A percentile compares a stretch with the other conserved stretches of the same genome.
Evolutionary conservation across 2,329 filamentous ascomycete species (phyloP).

Genomic region (Phialophora expanda): DNA sequence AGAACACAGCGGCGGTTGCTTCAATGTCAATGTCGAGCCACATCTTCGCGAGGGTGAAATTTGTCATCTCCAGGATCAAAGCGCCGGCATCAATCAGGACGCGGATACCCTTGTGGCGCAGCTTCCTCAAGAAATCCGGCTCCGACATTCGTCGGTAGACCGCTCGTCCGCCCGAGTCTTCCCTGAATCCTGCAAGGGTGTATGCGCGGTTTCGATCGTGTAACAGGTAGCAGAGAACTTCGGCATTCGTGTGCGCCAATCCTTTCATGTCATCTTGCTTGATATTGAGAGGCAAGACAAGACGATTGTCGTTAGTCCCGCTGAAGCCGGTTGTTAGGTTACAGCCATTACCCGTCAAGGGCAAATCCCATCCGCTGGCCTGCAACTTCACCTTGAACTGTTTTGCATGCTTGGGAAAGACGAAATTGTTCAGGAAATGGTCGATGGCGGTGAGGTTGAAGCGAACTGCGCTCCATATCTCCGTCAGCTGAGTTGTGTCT

Average conservation of each 20-base stretch:
- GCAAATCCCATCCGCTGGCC: constrained; percentile 68
- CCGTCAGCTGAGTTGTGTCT: constrained; percentile 56
- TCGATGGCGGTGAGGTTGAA: constrained; percentile 63
- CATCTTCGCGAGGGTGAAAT: constrained; percentile 56
- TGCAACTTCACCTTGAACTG: constrained; percentile 69
- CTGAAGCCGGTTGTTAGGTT: constrained; percentile 66
- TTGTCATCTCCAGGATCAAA: constrained; percentile 68
- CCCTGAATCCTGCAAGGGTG: constrained; percentile 15
- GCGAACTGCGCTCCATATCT: constrained; percentile 61
- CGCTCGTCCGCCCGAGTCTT: not conserved
- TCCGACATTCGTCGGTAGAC: constrained; percentile 19
- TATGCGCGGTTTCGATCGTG: constrained; percentile 37
- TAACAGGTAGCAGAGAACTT: constrained; percentile 66
- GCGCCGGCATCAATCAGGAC: constrained; percentile 75
- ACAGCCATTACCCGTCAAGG: constrained; percentile 59
- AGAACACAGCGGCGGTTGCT: constrained; percentile 62
- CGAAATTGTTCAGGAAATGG: constrained; percentile 64
- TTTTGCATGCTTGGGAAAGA: constrained; percentile 67
- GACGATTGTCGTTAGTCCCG: constrained; percentile 68
- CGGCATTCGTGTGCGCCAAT: constrained; percentile 69
- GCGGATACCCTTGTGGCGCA: constrained; percentile 43
- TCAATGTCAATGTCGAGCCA: constrained; percentile 56
- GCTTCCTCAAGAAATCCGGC: constrained; percentile 13
- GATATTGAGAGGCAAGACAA: constrained; percentile 63
- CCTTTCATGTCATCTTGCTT: constrained; percentile 59